Evolutionary conservation across 179 eudicot genomes (phyloP).

Genomic region (Carnegiea gigantea): DNA sequence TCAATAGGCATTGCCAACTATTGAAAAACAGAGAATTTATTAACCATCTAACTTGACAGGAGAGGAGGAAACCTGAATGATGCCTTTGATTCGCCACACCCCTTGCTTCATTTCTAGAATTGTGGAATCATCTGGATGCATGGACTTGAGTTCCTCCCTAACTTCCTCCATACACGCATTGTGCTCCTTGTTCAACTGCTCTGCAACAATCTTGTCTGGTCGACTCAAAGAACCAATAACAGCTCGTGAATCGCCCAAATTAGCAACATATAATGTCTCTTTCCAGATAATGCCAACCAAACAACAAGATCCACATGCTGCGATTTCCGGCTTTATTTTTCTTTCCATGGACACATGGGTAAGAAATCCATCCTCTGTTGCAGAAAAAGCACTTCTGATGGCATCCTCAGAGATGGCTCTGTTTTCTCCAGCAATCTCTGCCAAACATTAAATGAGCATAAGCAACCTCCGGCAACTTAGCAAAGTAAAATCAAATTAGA

Average conservation of each 20-base stretch:
- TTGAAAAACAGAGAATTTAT: not conserved
- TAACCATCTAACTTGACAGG: not conserved
- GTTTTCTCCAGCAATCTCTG: slow-evolving; percentile 37
- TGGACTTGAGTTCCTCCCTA: slow-evolving; percentile 46
- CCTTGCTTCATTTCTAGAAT: slow-evolving; percentile 52
- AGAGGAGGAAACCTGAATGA: slow-evolving; percentile 58
- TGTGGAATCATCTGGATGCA: slow-evolving; percentile 59
- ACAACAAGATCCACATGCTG: slow-evolving; percentile 75
- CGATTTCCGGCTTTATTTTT: slow-evolving; percentile 44
- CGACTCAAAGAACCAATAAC: slow-evolving; percentile 43
- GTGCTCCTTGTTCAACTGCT: slow-evolving; percentile 62
- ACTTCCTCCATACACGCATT: slow-evolving; percentile 63
- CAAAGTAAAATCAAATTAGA: not conserved
- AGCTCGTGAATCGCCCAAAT: slow-evolving; percentile 79
- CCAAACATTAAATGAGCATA: not conserved
- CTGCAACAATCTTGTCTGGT: slow-evolving; percentile 50
- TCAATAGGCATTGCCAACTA: not conserved
- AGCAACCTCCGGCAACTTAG: not conserved
- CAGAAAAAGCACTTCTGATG: slow-evolving; percentile 46
- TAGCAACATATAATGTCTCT: slow-evolving; percentile 55
- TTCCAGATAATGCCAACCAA: slow-evolving; percentile 56
- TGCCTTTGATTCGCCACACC: slow-evolving; percentile 76
- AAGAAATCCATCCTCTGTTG: slow-evolving; percentile 69
- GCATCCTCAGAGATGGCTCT: slow-evolving; percentile 42
- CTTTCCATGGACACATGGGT: slow-evolving; percentile 39